Evolutionary conservation across 257 asterid genomes (phyloP), one percentile per base, ranked within the genome.

Genomic region (Ehretia macrophylla): DNA sequence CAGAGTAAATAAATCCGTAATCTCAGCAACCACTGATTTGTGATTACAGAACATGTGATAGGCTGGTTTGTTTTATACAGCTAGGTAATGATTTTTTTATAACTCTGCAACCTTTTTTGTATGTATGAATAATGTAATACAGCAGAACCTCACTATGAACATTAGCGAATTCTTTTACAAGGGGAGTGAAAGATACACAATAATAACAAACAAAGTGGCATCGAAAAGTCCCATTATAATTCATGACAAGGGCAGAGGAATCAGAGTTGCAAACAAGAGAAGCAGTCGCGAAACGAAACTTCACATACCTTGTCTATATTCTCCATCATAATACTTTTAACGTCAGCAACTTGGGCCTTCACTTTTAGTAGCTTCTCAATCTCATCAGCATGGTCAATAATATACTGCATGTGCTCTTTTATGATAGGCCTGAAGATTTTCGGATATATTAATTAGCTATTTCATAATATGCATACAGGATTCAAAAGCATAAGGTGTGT

Each of bases 321-420:
- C 80, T 85, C 95, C 63, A 80, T 79, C 98, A 90, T 87, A 62
- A 90, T 75, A 63, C 83, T 83, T 77, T 83, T 90, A 62, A 90
- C 96, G 70, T 90, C 96, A 0, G 96, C 83, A 65, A 90, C 96
- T 70, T 87, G 95, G 55, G 95, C 97, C 70, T 90, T 83, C 52
- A 90, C 95, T 77, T 90, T 90, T 70, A 90, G 62, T 32, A 90
- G 85, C 58, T 90, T 90, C 63, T 85, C 95, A n/a, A 90, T 85
- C 83, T 90, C 95, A 23, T 85, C 94, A 1, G 98, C 91, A 32
- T 90, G 96, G 63, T 90, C 95, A 38, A 87, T 81, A 60, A 85
- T 90, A 66, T 83, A 83, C 71, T 87, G 95, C 98, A 85, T 90
- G 68, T 90, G 95, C 71, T 90, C 96, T 84, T 90, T 90, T 81